These are phyloP conservation scores for Mortierella antarctica DNA, from an alignment of 192 early-diverging fungal genomes.

Conservation along the genomic window DNA sequence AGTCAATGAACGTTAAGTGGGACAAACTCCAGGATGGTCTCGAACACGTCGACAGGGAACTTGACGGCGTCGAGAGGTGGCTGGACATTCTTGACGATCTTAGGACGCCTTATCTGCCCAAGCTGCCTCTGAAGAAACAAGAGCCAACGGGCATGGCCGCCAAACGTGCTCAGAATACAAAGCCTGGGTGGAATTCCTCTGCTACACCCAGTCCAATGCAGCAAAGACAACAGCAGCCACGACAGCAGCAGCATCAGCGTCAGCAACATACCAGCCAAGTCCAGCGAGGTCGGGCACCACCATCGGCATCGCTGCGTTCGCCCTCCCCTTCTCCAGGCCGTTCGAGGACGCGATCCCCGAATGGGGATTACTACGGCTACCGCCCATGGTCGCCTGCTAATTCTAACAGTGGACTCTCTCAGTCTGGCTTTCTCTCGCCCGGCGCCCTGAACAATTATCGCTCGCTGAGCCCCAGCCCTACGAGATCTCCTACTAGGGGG, in stretches of 20 bases:
- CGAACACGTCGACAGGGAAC: conserved; percentile 47
- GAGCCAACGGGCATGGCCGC: conserved; percentile 6
- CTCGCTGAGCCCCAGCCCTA: conserved; percentile 46
- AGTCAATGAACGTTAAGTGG: conserved; percentile 64
- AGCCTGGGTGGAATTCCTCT: conserved; percentile 26
- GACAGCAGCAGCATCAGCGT: conserved; percentile 22
- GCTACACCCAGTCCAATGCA: conserved; percentile 7
- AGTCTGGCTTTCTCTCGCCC: conserved; percentile 21
- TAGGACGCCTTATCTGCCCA: conserved; percentile 38
- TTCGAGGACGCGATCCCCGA: conserved; percentile 25
- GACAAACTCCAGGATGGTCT: conserved; percentile 57
- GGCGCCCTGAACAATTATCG: conserved; percentile 38
- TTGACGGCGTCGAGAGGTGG: conserved; percentile 45
- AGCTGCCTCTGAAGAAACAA: conserved; percentile 41
- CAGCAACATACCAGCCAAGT: conserved; percentile 12
- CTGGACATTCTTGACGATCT: conserved; percentile 47
- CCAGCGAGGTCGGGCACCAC: conserved; percentile 33
- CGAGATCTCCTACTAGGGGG: conserved; percentile 16
- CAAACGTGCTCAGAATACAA: conserved; percentile 7
- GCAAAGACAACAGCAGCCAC: conserved; percentile 22
- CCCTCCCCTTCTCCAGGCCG: conserved; percentile 24
- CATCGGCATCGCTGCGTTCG: conserved; percentile 13
- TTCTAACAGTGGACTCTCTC: conserved; percentile 30
- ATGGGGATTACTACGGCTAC: conserved; percentile 12
- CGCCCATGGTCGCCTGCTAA: conserved; percentile 51